A percentile compares a stretch with the other conserved stretches of the same genome.
Evolutionary conservation across 441 rosid species (phyloP).

Genomic region (Pelargonium myrrhifolium): DNA sequence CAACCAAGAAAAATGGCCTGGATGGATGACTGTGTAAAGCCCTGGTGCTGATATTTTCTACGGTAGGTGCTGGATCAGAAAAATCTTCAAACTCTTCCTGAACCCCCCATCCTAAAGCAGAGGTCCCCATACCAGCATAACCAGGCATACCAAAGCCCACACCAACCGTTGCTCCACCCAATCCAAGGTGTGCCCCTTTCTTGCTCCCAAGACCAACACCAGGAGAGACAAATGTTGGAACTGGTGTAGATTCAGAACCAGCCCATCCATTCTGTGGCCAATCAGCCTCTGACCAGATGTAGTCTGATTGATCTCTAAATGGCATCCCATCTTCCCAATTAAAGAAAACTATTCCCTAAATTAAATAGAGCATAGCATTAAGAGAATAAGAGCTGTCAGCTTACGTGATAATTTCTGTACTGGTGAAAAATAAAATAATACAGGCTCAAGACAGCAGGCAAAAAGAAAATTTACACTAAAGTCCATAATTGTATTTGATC

Average conservation of each 20-base stretch:
- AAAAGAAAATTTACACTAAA: background rate
- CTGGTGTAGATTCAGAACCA: constrained; percentile 65
- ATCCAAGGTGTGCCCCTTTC: constrained; percentile 72
- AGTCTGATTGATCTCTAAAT: constrained; percentile 37
- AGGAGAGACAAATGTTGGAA: constrained; percentile 69
- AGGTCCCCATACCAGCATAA: constrained; percentile 59
- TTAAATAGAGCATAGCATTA: background rate
- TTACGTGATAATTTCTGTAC: background rate
- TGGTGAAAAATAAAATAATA: background rate
- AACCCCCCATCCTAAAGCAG: constrained; percentile 78
- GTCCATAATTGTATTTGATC: background rate
- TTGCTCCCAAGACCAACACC: constrained; percentile 70
- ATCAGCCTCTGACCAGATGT: constrained; percentile 74
- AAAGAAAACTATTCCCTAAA: constrained; percentile 79
- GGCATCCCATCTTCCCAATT: constrained; percentile 48
- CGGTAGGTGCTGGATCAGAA: constrained; percentile 66
- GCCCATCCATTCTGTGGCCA: constrained; percentile 96
- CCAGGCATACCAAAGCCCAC: constrained; percentile 54
- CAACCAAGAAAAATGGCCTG: constrained; percentile 86
- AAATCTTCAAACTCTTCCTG: constrained; percentile 71
- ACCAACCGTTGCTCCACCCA: constrained; percentile 72
- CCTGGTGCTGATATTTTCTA: constrained; percentile 61
- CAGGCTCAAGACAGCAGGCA: background rate
- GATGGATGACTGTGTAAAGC: constrained; percentile 90
- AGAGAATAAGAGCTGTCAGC: background rate